Evolutionary conservation across 2,329 filamentous ascomycete genomes (phyloP), one percentile per base, ranked within the genome.

Genomic region (Helotiales sp.): DNA sequence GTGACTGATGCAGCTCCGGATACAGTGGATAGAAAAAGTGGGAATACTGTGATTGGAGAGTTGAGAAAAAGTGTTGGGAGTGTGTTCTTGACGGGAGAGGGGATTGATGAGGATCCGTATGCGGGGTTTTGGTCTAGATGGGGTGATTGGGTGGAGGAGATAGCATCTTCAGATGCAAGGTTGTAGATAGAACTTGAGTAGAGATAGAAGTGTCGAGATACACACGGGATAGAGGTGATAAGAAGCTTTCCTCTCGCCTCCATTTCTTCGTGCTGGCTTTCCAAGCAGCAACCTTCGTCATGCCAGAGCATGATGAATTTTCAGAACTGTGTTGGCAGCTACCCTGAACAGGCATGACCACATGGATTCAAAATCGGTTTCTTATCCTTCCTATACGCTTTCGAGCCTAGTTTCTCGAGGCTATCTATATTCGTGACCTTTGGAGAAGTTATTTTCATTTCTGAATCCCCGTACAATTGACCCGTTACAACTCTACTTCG

Each of bases 61-160:
- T 66, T 70, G 31, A 70, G 73, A 38, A 63, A 64, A 29, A 66
- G 73, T 5, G 73, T 72, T 10, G 73, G 74, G 29, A 72, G 72
- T 57, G 57, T 76, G 25, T 77, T 74, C 60, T 67, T 76, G 57
- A 77, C 75, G 6, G 72, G 75, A 51, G 66, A 75, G 50, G 67
- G 60, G 42, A 65, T 65, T 10, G 67, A 75, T 59, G 76, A 75
- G 61, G 67, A 75, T 60, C 76, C 75, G 62, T 77, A 76, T 63
- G 69, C 74, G 31, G 70, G 68, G 38, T 77, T 76, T 63, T 73
- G 73, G 38, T 40, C 50, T 10, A 65, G 66, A 38, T 76, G 74
- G 75, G 52, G n/a, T 24, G 22, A 15, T 27, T 44, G 22, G 40
- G 40, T 44, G 4, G 19, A 15, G 40, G 10, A 44, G 5, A 44